These are phyloP conservation scores for Earliella scabrosa DNA, from an alignment of 1,284 basidiomycete genomes.

Conservation along the genomic window DNA sequence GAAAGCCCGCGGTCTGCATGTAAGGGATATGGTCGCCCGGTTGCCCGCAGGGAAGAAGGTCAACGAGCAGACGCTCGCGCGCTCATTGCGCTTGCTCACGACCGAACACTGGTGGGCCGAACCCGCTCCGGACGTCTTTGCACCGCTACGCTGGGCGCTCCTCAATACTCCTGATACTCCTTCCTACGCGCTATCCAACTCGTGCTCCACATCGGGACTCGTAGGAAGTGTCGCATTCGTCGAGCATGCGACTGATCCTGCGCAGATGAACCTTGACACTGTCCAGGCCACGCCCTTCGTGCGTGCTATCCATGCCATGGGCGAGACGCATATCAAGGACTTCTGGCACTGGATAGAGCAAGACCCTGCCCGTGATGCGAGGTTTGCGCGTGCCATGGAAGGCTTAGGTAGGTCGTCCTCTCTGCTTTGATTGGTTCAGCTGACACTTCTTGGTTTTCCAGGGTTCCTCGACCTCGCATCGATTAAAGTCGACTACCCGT, in stretches of 20 bases:
- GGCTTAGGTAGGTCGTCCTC: background rate
- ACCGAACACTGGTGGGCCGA: conserved; percentile 2
- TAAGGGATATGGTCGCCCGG: background rate
- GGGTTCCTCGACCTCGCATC: background rate
- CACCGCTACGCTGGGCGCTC: conserved; percentile 1
- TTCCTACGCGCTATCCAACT: background rate
- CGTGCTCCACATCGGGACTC: background rate
- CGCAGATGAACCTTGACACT: background rate
- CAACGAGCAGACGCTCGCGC: background rate
- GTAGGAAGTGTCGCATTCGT: background rate
- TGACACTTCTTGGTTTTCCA: background rate
- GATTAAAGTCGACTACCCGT: background rate
- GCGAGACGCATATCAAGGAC: background rate
- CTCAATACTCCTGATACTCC: background rate
- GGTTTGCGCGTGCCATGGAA: background rate
- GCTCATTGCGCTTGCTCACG: background rate
- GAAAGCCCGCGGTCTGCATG: background rate
- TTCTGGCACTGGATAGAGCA: background rate
- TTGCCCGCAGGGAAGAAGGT: background rate
- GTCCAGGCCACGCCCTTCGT: background rate
- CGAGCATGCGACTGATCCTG: background rate
- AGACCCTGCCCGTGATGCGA: background rate
- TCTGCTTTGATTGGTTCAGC: background rate
- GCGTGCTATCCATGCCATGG: background rate
- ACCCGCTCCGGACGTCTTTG: background rate